phyloP scores from a whole-genome alignment of 2,329 filamentous ascomycete species.

The Lecanicillium sp. region DNA sequence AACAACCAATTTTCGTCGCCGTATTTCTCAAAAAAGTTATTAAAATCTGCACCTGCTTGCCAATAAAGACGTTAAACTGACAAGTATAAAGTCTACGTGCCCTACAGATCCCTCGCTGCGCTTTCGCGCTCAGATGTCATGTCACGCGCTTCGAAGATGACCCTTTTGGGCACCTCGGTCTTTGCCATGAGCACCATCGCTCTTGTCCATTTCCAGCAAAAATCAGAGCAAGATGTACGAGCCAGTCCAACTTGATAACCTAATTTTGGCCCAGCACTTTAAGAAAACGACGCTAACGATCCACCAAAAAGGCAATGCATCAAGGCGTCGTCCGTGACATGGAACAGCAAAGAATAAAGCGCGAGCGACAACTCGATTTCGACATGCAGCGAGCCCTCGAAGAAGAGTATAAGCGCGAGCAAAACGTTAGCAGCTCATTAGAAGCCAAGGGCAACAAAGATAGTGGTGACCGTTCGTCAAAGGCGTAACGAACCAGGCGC shows the following conservation, averaged over 20 bases:
- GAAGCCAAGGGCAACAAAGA: slow-evolving; percentile 13
- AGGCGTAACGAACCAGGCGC: background rate
- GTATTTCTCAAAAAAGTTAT: too few species aligned
- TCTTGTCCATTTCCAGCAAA: slow-evolving; percentile 85
- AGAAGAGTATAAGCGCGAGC: slow-evolving; percentile 81
- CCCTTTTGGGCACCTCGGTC: slow-evolving; percentile 67
- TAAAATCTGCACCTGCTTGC: too few species aligned
- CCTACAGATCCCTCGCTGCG: too few species aligned
- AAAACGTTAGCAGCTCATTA: slow-evolving; percentile 55
- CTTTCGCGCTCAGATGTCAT: slow-evolving; percentile 36
- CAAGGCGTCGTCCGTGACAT: slow-evolving; percentile 88
- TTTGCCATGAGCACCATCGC: slow-evolving; percentile 69
- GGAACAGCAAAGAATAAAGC: slow-evolving; percentile 85
- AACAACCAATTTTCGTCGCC: too few species aligned
- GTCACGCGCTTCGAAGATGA: slow-evolving; percentile 86
- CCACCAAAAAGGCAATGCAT: slow-evolving; percentile 99
- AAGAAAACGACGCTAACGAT: slow-evolving; percentile 6
- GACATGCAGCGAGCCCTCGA: slow-evolving; percentile 82
- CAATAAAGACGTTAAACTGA: too few species aligned
- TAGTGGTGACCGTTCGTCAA: slow-evolving; percentile 6
- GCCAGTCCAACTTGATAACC: too few species aligned
- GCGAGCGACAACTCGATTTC: slow-evolving; percentile 87
- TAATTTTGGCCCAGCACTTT: slow-evolving; percentile 3
- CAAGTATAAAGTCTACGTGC: too few species aligned
- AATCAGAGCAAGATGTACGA: slow-evolving; percentile 70